phyloP scores from a whole-genome alignment of 345 rosid species.

The Turnera subulata region DNA sequence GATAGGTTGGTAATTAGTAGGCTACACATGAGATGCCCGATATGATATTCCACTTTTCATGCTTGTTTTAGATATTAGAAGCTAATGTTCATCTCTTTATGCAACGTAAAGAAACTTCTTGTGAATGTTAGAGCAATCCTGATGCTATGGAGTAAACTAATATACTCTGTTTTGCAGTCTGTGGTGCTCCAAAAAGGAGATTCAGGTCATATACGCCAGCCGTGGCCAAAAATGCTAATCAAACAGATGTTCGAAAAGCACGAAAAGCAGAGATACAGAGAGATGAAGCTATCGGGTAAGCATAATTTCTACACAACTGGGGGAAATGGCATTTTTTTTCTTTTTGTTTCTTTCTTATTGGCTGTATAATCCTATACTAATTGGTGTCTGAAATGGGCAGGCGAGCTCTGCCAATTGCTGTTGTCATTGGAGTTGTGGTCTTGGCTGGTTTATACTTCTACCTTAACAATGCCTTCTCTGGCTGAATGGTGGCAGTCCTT shows the following conservation, averaged over 20 bases:
- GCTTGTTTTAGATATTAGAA: too few relatives aligned
- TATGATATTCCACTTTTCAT: too few relatives aligned
- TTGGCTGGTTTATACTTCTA: conserved; percentile 79
- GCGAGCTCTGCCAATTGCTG: conserved; percentile 65
- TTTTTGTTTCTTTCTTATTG: neutral
- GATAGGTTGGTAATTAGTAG: neutral
- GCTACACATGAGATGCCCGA: neutral
- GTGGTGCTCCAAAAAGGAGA: conserved; percentile 94
- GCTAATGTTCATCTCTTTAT: neutral
- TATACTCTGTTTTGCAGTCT: conserved; percentile 45
- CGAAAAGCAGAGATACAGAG: conserved; percentile 65
- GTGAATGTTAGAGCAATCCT: neutral
- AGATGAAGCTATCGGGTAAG: conserved; percentile 77
- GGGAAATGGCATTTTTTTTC: neutral
- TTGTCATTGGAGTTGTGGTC: conserved; percentile 56
- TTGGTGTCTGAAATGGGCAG: conserved; percentile 32
- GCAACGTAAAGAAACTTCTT: neutral
- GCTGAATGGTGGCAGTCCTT: conserved; percentile 16
- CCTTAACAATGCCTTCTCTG: conserved; percentile 43
- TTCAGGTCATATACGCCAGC: conserved; percentile 60
- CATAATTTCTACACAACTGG: neutral
- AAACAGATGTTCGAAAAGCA: conserved; percentile 54
- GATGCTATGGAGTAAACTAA: neutral
- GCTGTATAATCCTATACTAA: too few relatives aligned
- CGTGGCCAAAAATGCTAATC: conserved; percentile 63